Evolutionary conservation across 2,329 filamentous ascomycete species (phyloP).

Genomic region (Dryadomyces quercivorus): DNA sequence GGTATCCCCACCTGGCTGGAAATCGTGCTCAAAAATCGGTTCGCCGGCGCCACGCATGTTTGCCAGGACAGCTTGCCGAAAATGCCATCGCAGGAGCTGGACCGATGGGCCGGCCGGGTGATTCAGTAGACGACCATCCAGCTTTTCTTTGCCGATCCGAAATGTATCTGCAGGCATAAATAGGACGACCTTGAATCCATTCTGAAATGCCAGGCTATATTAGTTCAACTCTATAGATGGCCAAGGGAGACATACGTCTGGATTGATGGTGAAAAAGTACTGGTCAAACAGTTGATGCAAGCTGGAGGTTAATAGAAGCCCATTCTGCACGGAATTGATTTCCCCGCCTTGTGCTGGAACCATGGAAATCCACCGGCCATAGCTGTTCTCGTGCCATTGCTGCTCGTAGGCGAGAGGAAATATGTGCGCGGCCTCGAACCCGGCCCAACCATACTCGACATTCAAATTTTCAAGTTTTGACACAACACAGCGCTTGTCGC

Average conservation of each 20-base stretch:
- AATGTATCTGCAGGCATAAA: not conserved
- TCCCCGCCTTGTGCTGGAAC: not conserved
- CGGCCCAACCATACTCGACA: not conserved
- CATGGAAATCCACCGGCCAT: not conserved
- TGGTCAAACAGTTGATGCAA: not conserved
- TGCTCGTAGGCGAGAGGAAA: constrained; percentile 1
- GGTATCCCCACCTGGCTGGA: constrained; percentile 3
- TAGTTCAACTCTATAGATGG: not conserved
- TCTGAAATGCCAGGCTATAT: not conserved
- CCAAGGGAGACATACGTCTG: not conserved
- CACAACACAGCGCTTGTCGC: not conserved
- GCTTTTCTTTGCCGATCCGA: not conserved
- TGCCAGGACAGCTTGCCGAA: not conserved
- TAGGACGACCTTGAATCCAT: not conserved
- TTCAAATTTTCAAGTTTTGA: not conserved
- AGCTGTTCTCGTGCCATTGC: not conserved
- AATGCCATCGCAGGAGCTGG: not conserved
- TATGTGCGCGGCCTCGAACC: not conserved
- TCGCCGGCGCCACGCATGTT: not conserved
- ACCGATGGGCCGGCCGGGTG: not conserved
- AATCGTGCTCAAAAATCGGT: not conserved
- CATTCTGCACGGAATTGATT: constrained; percentile 1
- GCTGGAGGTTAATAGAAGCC: not conserved
- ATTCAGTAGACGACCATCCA: not conserved
- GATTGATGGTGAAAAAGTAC: not conserved